A percentile compares a stretch with the other conserved stretches of the same genome.
Evolutionary conservation across 257 asterid genomes (phyloP).

Genomic region (Lithospermum erythrorhizon): DNA sequence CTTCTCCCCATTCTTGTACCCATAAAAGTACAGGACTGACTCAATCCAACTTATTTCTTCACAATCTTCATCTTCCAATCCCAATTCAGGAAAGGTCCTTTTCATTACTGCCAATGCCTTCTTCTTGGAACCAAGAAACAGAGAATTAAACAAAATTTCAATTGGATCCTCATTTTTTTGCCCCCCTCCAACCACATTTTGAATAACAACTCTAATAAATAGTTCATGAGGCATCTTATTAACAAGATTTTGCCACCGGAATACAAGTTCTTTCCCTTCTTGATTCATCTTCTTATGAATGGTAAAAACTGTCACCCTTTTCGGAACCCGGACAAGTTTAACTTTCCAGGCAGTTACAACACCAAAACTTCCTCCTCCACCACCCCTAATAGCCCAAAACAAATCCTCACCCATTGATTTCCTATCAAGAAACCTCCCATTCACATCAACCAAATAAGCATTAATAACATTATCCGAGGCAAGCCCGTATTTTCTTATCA

Average conservation of each 20-base stretch:
- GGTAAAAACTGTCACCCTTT: constrained; percentile 1
- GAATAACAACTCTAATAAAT: constrained; percentile 10
- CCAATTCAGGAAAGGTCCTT: constrained; percentile 9
- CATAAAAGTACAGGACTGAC: constrained; percentile 12
- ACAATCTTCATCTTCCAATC: constrained; percentile 10
- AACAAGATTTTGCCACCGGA: constrained; percentile 5
- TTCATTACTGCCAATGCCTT: not conserved
- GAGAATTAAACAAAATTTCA: constrained; percentile 9
- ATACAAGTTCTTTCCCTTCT: not conserved
- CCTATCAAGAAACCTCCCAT: constrained; percentile 9
- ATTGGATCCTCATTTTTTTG: not conserved
- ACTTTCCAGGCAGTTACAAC: constrained; percentile 16
- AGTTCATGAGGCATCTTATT: constrained; percentile 6
- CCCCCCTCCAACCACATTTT: constrained; percentile 1
- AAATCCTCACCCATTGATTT: constrained; percentile 17
- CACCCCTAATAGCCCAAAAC: constrained; percentile 19
- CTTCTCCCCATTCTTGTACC: not conserved
- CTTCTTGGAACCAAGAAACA: constrained; percentile 10
- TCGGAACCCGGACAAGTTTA: constrained; percentile 4
- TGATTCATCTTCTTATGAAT: not conserved
- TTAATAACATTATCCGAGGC: constrained; percentile 13
- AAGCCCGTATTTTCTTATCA: constrained; percentile 13
- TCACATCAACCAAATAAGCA: constrained; percentile 9
- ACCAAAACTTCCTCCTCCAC: constrained; percentile 19
- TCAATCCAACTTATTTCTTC: constrained; percentile 10